These are phyloP conservation scores for Parathielavia hyrcaniae DNA, from an alignment of 495 filamentous ascomycete species.

Conservation along the genomic window DNA sequence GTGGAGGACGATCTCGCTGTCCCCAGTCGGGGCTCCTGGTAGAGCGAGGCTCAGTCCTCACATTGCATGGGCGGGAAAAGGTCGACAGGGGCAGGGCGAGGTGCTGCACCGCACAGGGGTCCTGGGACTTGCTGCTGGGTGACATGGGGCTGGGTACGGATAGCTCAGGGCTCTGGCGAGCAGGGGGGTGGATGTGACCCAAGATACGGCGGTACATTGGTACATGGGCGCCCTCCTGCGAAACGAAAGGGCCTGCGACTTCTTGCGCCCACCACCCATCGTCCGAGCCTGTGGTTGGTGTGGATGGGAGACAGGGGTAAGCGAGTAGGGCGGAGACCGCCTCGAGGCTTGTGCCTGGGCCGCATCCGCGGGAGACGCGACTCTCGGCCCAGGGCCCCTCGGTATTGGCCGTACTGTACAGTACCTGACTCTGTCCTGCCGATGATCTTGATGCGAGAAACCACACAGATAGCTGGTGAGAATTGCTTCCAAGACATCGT, in stretches of 20 bases:
- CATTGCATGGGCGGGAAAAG: slow-evolving; percentile 26
- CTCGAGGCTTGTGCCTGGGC: slow-evolving; percentile 16
- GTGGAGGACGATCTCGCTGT: slow-evolving; percentile 34
- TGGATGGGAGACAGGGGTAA: slow-evolving; percentile 22
- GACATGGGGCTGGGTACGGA: slow-evolving; percentile 20
- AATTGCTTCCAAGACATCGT: background rate
- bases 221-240: slow-evolving; percentile 28
- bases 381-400: slow-evolving; percentile 4
- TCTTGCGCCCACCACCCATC: slow-evolving; percentile 10
- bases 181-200: slow-evolving; percentile 12
- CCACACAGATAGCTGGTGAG: slow-evolving; percentile 3
- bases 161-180: slow-evolving; percentile 13
- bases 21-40: slow-evolving; percentile 24
- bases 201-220: slow-evolving; percentile 16
- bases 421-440: background rate
- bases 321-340: slow-evolving; percentile 21
- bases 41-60: slow-evolving; percentile 30
- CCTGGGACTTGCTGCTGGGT: slow-evolving; percentile 15
- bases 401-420: background rate
- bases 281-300: slow-evolving; percentile 19
- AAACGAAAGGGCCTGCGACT: slow-evolving; percentile 22
- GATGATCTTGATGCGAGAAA: background rate
- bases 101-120: slow-evolving; percentile 20
- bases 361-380: slow-evolving; percentile 8
- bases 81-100: slow-evolving; percentile 12